Conservation (phyloP, 257 asterid genomes). For the Solanum corneliomulleri region DNA sequence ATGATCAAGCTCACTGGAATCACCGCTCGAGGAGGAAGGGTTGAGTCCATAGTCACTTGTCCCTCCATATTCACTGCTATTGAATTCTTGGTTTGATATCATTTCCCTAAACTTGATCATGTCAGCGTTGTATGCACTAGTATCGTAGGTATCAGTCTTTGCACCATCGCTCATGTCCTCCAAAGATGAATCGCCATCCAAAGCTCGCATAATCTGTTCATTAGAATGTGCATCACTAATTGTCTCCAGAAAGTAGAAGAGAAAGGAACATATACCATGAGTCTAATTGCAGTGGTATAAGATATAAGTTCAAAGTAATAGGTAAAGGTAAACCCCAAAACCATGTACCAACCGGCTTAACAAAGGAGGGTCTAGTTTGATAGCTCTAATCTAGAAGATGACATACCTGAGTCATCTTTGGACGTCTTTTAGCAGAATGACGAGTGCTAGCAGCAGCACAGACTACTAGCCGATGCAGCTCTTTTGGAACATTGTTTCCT, state of each 20-base stretch:
- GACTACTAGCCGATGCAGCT: conserved; percentile 49
- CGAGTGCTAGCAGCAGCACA: conserved; percentile 80
- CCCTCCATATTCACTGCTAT: conserved; percentile 47
- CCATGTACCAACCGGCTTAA: background rate
- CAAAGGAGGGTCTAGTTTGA: background rate
- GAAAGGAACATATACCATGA: background rate
- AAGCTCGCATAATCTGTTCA: conserved; percentile 54
- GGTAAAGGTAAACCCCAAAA: background rate
- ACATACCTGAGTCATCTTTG: conserved; percentile 82
- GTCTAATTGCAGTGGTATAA: background rate
- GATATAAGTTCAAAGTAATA: background rate
- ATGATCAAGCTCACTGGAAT: conserved; percentile 12
- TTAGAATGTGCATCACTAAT: background rate
- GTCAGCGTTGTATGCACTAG: conserved; percentile 74
- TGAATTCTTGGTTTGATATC: conserved; percentile 44
- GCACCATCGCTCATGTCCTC: conserved; percentile 58
- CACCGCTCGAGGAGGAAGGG: conserved; percentile 40
- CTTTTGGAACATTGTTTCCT: conserved; percentile 30
- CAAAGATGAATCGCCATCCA: conserved; percentile 69
- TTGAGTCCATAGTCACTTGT: conserved; percentile 54
- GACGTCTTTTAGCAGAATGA: conserved; percentile 86
- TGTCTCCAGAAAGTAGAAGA: background rate
- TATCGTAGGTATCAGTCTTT: conserved; percentile 47
- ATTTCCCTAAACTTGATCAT: conserved; percentile 73
- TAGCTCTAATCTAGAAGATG: background rate